phyloP scores from a whole-genome alignment of 345 rosid species.

The Draba incana region DNA sequence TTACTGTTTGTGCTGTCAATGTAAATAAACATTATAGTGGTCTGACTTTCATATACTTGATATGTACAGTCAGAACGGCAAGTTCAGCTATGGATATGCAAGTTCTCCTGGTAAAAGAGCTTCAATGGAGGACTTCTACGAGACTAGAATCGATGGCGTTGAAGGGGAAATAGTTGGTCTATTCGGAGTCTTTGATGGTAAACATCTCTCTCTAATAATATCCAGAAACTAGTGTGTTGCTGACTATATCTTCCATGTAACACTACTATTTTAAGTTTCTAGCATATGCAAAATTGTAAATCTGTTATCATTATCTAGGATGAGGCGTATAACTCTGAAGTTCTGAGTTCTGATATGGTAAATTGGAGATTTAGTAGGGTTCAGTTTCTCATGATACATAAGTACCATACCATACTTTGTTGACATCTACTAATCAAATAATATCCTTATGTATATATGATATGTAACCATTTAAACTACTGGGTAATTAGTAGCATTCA shows the following conservation, averaged over 20 bases:
- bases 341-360: background rate
- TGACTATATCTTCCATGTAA: background rate
- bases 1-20: slow-evolving; percentile 5
- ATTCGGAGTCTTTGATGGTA: slow-evolving; percentile 99
- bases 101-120: slow-evolving; percentile 96
- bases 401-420: background rate
- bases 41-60: background rate
- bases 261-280: background rate
- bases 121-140: slow-evolving; percentile 98
- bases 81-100: slow-evolving; percentile 98
- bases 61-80: slow-evolving; percentile 78
- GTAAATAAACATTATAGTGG: background rate
- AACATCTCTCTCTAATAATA: slow-evolving; percentile 29
- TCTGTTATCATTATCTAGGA: background rate
- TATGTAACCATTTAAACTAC: background rate
- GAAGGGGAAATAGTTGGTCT: slow-evolving; percentile 94
- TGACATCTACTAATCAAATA: background rate
- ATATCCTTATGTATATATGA: background rate
- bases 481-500: background rate
- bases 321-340: background rate
- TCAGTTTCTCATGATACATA: slow-evolving; percentile 1
- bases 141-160: slow-evolving; percentile 91
- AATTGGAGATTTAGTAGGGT: background rate
- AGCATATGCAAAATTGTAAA: slow-evolving; percentile 1
- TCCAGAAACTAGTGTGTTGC: background rate